These are phyloP conservation scores for Agaricales sp. DNA, from an alignment of 1,284 basidiomycete species.

Conservation along the genomic window DNA sequence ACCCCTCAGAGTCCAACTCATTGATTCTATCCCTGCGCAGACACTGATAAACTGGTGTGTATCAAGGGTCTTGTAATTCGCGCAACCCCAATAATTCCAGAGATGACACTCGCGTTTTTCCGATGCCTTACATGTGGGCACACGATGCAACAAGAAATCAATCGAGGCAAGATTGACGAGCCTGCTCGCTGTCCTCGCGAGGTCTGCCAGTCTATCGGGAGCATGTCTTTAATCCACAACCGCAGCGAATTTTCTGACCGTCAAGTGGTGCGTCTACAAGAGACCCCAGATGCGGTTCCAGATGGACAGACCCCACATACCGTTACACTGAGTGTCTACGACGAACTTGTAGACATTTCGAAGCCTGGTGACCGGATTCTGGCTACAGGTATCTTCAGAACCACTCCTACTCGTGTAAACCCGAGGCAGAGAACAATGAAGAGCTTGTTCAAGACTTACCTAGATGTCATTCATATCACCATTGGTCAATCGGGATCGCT, in stretches of 20 bases:
- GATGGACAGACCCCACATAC: conserved; percentile 98
- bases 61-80: conserved; percentile 97
- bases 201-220: conserved; percentile 78
- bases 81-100: conserved; percentile 94
- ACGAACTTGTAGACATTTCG: conserved; percentile 90
- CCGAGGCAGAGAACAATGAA: conserved; percentile 88
- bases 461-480: conserved; percentile 91
- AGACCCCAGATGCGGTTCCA: conserved; percentile 95
- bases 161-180: conserved; percentile 92
- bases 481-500: conserved; percentile 66
- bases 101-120: conserved; percentile 99
- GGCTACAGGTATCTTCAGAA: conserved; percentile 92
- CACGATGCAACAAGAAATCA: conserved; percentile 91
- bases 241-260: conserved; percentile 93
- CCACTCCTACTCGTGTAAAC: conserved; percentile 89
- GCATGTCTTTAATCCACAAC: conserved; percentile 95
- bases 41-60: conserved; percentile 93
- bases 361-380: conserved; percentile 93
- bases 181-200: conserved; percentile 88
- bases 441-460: conserved; percentile 93
- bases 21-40: conserved; percentile 28
- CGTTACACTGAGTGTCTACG: conserved; percentile 91
- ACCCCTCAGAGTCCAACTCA: too few relatives aligned
- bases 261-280: conserved; percentile 91
- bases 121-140: conserved; percentile 94